These are phyloP conservation scores for Berberis thunbergii DNA, from an alignment of 164 flowering plant species.

Conservation along the genomic window DNA sequence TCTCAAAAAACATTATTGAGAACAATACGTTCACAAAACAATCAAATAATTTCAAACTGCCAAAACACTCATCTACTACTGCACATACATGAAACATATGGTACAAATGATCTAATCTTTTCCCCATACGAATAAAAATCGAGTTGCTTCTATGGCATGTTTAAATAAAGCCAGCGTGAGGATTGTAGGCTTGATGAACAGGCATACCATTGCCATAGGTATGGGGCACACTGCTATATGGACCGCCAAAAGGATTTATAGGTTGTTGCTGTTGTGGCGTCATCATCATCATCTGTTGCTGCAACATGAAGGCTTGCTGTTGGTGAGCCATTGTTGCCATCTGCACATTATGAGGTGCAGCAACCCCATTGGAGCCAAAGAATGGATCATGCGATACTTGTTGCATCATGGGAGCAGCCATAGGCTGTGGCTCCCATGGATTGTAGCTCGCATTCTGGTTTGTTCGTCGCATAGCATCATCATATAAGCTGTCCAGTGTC, in stretches of 20 bases:
- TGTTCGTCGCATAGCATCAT: constrained; percentile 65
- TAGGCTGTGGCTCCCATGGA: constrained; percentile 64
- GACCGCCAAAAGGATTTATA: constrained; percentile 47
- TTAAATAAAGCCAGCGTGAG: constrained; percentile 56
- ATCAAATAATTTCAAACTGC: constrained; percentile 12
- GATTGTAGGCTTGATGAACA: constrained; percentile 47
- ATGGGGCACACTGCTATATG: constrained; percentile 34
- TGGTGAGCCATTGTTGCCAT: constrained; percentile 67
- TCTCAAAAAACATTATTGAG: constrained; percentile 12
- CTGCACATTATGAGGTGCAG: constrained; percentile 55
- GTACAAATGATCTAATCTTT: constrained; percentile 20
- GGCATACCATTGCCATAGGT: constrained; percentile 52
- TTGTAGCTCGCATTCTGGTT: constrained; percentile 62
- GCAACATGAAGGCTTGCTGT: constrained; percentile 56
- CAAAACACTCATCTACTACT: constrained; percentile 9
- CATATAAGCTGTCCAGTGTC: constrained; percentile 73
- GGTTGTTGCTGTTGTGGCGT: constrained; percentile 37
- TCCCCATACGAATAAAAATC: background rate
- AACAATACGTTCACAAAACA: constrained; percentile 8
- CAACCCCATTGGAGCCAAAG: constrained; percentile 41
- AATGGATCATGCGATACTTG: constrained; percentile 60
- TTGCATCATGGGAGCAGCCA: constrained; percentile 37
- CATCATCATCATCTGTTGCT: constrained; percentile 55
- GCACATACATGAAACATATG: constrained; percentile 35
- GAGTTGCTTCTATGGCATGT: background rate